Conservation (phyloP, 768 basidiomycete species). For the Leccinellum rugosiceps region DNA sequence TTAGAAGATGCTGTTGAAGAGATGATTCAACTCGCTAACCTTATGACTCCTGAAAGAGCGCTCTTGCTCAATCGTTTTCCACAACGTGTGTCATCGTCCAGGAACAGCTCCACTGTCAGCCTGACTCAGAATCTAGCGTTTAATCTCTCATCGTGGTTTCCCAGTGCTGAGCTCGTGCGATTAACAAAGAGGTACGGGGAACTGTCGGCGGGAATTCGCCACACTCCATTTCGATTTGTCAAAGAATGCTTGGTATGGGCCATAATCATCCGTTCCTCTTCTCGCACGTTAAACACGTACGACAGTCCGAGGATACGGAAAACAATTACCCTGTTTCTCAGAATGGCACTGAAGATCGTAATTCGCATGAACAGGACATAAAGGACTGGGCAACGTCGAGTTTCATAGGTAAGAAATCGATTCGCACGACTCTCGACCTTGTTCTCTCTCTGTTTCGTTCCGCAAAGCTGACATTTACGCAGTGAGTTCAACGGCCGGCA, state of each 20-base stretch:
- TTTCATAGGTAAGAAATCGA: conserved; percentile 19
- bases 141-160: conserved; percentile 20
- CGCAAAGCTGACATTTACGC: conserved; percentile 15
- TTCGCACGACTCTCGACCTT: not conserved
- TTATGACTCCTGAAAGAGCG: conserved; percentile 20
- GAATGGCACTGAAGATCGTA: conserved; percentile 3
- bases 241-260: conserved; percentile 17
- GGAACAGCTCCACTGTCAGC: not conserved
- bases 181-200: conserved; percentile 9
- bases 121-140: conserved; percentile 10
- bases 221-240: conserved; percentile 23
- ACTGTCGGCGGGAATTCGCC: conserved; percentile 11
- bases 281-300: not conserved
- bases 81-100: conserved; percentile 12
- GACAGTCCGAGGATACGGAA: conserved; percentile 18
- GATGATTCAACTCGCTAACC: conserved; percentile 2
- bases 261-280: not conserved
- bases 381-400: conserved; percentile 16
- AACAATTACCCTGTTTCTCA: conserved; percentile 24
- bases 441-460: not conserved
- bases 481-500: conserved; percentile 2
- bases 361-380: conserved; percentile 16
- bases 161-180: conserved; percentile 10
- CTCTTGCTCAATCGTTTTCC: conserved; percentile 19
- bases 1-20: conserved; percentile 15